Evolutionary conservation across 495 filamentous ascomycete species (phyloP), one percentile per base, ranked within the genome.

Genomic region (Acidomyces sp.): DNA sequence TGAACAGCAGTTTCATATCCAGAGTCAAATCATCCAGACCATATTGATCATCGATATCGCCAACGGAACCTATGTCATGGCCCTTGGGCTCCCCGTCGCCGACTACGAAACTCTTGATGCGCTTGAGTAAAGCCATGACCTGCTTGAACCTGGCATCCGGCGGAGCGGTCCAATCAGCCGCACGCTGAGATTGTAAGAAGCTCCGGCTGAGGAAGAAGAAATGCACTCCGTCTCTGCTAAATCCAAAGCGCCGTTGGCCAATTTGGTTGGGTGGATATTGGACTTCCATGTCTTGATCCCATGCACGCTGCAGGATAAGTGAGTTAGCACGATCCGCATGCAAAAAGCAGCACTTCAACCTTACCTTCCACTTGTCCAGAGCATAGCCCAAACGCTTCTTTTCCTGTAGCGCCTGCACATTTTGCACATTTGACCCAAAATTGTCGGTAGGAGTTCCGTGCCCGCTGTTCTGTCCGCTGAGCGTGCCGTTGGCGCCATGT

Each of bases 1-100:
- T 55, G 43, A 80, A 81, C 11, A 80, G 64, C 38, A 73, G 64
- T 40, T 74, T 72, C 74, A 80, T 80, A 52, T 80, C 70, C 41
- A 78, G 61, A 11, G 72, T 76, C 51, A 78, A 56, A 51, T 78
- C 67, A 37, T 63, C 62, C 17, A 72, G 56, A 2, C 70, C 74
- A 46, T 75, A 80, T 20, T 64, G 61, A 10, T 71, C 67, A 51
- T 79, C 70, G 32, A 80, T 74, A 12, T 70, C 65, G 23, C 64
- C 69, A 3, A 75, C 70, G 3, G 68, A 69, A 24, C 72, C 73
- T 46, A 70, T 53, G 42, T 74, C 67, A 41, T 73, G 66, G 5
- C 72, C 71, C 30, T 66, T 61, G 7, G 63, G 55, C 19, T 60
- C 61, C 20, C 62, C 64, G 23, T 77, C 71, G 19, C 66, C 59